phyloP scores from a whole-genome alignment of 176 grass and related monocot genomes.

The Saccharum officinarum region DNA sequence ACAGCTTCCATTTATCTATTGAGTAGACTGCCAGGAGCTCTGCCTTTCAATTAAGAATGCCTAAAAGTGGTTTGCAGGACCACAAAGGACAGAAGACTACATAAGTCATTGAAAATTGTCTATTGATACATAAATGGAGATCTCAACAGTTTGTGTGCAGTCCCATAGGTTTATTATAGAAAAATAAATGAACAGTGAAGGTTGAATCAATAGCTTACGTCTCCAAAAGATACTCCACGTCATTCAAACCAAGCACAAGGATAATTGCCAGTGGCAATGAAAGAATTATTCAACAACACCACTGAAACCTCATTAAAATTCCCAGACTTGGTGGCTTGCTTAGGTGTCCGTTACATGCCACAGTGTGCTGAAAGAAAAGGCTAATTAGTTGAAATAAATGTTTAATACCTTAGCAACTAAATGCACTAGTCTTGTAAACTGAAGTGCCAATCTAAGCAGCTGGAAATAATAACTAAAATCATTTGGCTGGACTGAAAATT shows the following conservation, averaged over 20 bases:
- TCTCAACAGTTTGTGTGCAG: neutral
- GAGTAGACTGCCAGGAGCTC: too few species aligned
- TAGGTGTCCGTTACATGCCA: conserved; percentile 95
- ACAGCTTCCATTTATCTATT: conserved; percentile 6
- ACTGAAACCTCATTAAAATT: conserved; percentile 96
- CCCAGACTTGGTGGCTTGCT: conserved; percentile 88
- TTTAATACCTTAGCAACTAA: conserved; percentile 2
- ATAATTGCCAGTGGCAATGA: conserved; percentile 82
- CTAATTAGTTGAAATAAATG: conserved; percentile 35
- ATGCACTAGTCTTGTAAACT: neutral
- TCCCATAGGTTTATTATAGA: neutral
- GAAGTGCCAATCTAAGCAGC: neutral
- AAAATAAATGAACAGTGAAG: neutral
- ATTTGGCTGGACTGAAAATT: neutral
- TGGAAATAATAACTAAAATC: neutral
- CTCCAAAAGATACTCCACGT: conserved; percentile 78
- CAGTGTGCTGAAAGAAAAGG: conserved; percentile 67
- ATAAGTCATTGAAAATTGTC: neutral
- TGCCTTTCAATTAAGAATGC: neutral
- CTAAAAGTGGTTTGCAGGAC: neutral
- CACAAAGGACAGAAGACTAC: neutral
- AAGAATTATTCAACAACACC: conserved; percentile 95
- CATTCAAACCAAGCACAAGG: conserved; percentile 78
- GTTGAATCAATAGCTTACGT: conserved; percentile 62
- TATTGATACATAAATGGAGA: neutral